Conservation (phyloP, 2,329 filamentous ascomycete species). For the Epichloe sibirici region DNA sequence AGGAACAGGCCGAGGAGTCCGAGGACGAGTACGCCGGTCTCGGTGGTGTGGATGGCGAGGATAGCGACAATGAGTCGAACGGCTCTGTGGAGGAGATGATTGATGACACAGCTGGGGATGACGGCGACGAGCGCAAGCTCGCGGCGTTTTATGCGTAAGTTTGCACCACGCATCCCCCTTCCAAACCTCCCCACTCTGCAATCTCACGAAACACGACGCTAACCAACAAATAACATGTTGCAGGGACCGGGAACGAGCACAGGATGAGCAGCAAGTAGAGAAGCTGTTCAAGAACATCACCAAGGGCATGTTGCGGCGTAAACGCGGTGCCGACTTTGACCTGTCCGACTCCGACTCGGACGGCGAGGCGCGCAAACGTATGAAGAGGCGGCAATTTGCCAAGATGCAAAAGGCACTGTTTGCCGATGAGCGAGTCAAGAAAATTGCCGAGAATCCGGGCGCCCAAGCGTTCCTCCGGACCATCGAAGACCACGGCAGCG, state of each 20-base stretch:
- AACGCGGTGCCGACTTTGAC: conserved; percentile 70
- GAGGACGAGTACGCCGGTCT: conserved; percentile 96
- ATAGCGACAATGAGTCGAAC: conserved; percentile 60
- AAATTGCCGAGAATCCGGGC: conserved; percentile 80
- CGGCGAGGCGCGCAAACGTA: conserved; percentile 60
- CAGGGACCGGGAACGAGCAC: conserved; percentile 66
- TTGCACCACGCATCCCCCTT: neutral
- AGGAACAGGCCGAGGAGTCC: conserved; percentile 92
- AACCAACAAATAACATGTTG: conserved; percentile 8
- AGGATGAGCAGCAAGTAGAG: conserved; percentile 77
- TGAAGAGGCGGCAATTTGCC: conserved; percentile 78
- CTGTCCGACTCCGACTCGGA: conserved; percentile 88
- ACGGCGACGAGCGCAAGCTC: conserved; percentile 68
- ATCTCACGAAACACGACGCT: neutral
- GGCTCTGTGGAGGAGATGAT: conserved; percentile 78
- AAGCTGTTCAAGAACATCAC: conserved; percentile 90
- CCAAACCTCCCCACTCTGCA: no score
- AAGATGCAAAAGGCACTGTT: conserved; percentile 85
- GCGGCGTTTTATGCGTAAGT: conserved; percentile 84
- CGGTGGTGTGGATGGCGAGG: conserved; percentile 80
- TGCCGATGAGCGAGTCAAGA: conserved; percentile 78
- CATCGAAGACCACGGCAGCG: conserved; percentile 69
- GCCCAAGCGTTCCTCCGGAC: conserved; percentile 82
- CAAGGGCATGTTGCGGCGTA: conserved; percentile 73
- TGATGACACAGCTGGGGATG: conserved; percentile 65